These are phyloP conservation scores for Boletus insuetus DNA, from an alignment of 768 basidiomycete genomes.

Conservation along the genomic window DNA sequence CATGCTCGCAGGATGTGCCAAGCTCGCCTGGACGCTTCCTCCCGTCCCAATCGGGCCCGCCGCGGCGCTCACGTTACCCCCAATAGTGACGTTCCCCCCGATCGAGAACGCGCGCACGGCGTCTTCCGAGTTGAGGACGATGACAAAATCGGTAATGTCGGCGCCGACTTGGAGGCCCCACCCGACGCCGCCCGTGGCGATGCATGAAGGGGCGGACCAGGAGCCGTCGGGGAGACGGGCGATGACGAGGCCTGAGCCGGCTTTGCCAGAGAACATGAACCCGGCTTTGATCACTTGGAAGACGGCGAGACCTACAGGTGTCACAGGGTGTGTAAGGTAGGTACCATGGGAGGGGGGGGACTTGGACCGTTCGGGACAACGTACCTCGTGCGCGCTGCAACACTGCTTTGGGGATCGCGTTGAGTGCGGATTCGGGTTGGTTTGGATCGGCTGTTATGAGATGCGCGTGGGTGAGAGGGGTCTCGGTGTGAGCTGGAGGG, in stretches of 20 bases:
- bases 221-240: conserved; percentile 92
- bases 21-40: conserved; percentile 79
- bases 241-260: conserved; percentile 90
- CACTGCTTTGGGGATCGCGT: conserved; percentile 91
- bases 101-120: conserved; percentile 93
- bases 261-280: conserved; percentile 93
- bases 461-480: not conserved
- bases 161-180: conserved; percentile 97
- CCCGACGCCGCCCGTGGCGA: conserved; percentile 91
- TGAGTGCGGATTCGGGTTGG: conserved; percentile 86
- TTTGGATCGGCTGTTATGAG: conserved; percentile 71
- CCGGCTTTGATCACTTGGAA: conserved; percentile 94
- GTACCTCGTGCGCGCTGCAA: conserved; percentile 84
- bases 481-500: not conserved
- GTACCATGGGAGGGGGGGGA: too few relatives aligned
- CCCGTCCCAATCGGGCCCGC: conserved; percentile 96
- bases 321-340: not conserved
- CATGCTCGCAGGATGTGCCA: conserved; percentile 95
- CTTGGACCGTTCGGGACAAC: conserved; percentile 14
- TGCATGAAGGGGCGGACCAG: conserved; percentile 96
- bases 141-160: conserved; percentile 92
- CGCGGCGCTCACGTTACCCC: conserved; percentile 79
- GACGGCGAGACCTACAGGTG: conserved; percentile 73
- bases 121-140: conserved; percentile 95
- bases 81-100: conserved; percentile 95